A percentile compares a stretch with the other conserved stretches of the same genome.
phyloP scores from a whole-genome alignment of 108 stramenopile species.

The Fragilariopsis cylindrus region DNA sequence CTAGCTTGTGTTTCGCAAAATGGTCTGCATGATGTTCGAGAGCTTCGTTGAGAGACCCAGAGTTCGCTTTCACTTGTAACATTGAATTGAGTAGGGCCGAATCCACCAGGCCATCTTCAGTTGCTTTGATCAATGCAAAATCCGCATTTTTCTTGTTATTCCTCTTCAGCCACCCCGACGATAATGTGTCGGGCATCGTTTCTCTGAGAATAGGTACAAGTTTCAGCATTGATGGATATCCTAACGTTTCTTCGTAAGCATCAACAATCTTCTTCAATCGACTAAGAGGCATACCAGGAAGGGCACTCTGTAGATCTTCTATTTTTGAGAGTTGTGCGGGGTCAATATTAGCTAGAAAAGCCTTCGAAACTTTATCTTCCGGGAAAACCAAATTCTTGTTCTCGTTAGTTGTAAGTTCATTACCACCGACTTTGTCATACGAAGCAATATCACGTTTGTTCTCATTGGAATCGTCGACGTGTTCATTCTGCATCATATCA shows the following conservation, averaged over 20 bases:
- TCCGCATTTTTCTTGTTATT: slow-evolving; percentile 65
- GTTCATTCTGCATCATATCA: background rate
- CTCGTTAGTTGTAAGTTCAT: background rate
- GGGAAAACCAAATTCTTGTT: background rate
- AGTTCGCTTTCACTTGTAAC: slow-evolving; percentile 60
- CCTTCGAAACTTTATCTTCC: too few species aligned
- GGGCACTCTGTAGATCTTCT: slow-evolving; percentile 49
- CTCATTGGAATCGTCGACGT: background rate
- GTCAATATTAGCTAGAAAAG: slow-evolving; percentile 1
- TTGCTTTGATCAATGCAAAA: slow-evolving; percentile 63
- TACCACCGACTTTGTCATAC: background rate
- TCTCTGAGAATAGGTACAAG: slow-evolving; percentile 73
- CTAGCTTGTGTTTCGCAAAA: slow-evolving; percentile 49
- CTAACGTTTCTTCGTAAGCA: slow-evolving; percentile 58
- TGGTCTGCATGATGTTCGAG: slow-evolving; percentile 59
- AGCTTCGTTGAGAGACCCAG: slow-evolving; percentile 65
- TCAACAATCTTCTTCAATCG: slow-evolving; percentile 58
- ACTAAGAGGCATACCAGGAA: slow-evolving; percentile 66
- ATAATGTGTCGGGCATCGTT: slow-evolving; percentile 74
- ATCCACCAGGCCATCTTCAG: slow-evolving; percentile 65
- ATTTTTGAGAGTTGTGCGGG: slow-evolving; percentile 9
- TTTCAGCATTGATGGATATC: slow-evolving; percentile 70
- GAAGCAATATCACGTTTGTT: background rate
- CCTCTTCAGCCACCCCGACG: slow-evolving; percentile 50
- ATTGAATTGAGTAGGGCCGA: slow-evolving; percentile 68